phyloP scores from a whole-genome alignment of 2,329 filamentous ascomycete species.

The Botrytis hyacinthi region DNA sequence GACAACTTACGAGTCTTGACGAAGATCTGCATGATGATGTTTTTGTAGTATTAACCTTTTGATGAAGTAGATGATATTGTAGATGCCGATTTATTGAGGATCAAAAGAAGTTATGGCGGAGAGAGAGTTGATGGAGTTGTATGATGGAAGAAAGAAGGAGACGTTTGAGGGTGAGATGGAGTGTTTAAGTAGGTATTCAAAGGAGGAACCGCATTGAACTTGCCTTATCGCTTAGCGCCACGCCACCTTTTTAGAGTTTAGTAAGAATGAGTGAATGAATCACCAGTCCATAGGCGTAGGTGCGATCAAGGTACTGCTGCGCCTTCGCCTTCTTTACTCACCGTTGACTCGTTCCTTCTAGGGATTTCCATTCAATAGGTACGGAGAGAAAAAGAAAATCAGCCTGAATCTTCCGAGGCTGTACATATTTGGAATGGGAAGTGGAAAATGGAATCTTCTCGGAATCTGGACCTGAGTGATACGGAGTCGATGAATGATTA shows the following conservation, averaged over 20 bases:
- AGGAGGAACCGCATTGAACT: conserved; percentile 1
- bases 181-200: conserved; percentile 21
- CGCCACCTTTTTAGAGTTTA: conserved; percentile 10
- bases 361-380: neutral
- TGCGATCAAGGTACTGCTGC: neutral
- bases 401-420: neutral
- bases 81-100: conserved; percentile 18
- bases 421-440: neutral
- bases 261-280: conserved; percentile 2
- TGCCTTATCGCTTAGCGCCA: conserved; percentile 20
- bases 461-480: conserved; percentile 13
- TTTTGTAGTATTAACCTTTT: conserved; percentile 20
- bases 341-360: conserved; percentile 9
- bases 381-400: neutral
- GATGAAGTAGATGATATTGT: conserved; percentile 22
- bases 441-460: neutral
- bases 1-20: conserved; percentile 82
- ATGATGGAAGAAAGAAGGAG: conserved; percentile 16
- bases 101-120: conserved; percentile 5
- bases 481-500: neutral
- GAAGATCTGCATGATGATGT: conserved; percentile 83
- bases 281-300: neutral
- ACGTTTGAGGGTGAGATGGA: conserved; percentile 30
- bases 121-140: conserved; percentile 16
- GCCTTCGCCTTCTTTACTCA: conserved; percentile 18